Evolutionary conservation across 371 early-diverging fungal genomes (phyloP).

Genomic region (Apophysomyces ossiformis): DNA sequence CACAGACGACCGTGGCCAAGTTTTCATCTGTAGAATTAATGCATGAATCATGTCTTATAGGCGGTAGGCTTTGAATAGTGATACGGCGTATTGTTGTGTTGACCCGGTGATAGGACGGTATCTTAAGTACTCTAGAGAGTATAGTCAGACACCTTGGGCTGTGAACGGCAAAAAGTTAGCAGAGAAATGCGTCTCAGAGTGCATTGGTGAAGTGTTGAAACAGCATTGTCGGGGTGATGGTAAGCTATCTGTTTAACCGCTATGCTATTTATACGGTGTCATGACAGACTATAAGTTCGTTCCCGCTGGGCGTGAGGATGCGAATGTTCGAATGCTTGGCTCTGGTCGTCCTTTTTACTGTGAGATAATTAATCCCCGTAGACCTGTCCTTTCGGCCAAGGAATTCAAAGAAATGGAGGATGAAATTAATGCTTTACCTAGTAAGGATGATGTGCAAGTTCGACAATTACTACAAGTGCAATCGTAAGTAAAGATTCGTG

Average conservation of each 20-base stretch:
- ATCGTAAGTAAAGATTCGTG: conserved; percentile 24
- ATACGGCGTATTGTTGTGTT: background rate
- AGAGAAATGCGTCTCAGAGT: conserved; percentile 83
- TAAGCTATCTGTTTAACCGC: background rate
- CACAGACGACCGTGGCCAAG: conserved; percentile 32
- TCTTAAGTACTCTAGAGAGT: conserved; percentile 80
- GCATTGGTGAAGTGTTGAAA: conserved; percentile 66
- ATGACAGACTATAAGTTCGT: conserved; percentile 75
- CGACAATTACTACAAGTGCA: conserved; percentile 51
- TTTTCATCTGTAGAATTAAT: conserved; percentile 42
- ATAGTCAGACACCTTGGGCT: conserved; percentile 90
- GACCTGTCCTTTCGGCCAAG: conserved; percentile 28
- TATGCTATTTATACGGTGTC: background rate
- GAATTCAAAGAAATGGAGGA: conserved; percentile 59
- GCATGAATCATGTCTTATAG: conserved; percentile 60
- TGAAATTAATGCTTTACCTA: conserved; percentile 55
- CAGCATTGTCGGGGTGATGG: conserved; percentile 58
- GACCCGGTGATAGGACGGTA: conserved; percentile 71
- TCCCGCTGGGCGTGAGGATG: conserved; percentile 96
- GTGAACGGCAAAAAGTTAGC: conserved; percentile 73
- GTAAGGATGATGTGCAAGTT: conserved; percentile 59
- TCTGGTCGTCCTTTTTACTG: conserved; percentile 94
- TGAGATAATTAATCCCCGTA: conserved; percentile 84
- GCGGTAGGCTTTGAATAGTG: conserved; percentile 29
- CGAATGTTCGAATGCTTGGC: conserved; percentile 96